Percentiles rank a stretch among this genome's conserved stretches.
These are phyloP conservation scores for Globisporangium ultimum DNA, from an alignment of 352 stramenopile genomes.

Conservation along the genomic window DNA sequence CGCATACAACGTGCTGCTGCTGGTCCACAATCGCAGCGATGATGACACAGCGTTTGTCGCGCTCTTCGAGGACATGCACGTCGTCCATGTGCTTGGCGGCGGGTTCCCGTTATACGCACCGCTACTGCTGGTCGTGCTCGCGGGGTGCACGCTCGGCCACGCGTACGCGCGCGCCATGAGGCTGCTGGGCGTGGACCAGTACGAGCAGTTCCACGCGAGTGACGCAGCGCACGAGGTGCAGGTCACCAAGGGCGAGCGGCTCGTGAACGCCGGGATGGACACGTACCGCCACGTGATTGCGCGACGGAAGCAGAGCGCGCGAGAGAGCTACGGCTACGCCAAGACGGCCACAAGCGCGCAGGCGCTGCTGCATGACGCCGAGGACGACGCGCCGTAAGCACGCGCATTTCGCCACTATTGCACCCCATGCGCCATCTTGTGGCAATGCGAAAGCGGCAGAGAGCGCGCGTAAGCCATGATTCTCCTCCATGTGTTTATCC, in stretches of 20 bases:
- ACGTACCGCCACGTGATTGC: constrained; percentile 30
- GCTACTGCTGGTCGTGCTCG: constrained; percentile 49
- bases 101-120: constrained; percentile 59
- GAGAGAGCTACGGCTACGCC: constrained; percentile 28
- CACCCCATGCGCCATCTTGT: too few relatives aligned
- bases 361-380: constrained; percentile 8
- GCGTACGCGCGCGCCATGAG: constrained; percentile 54
- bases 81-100: constrained; percentile 43
- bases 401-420: too few relatives aligned
- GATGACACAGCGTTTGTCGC: constrained; percentile 48
- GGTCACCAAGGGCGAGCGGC: constrained; percentile 41
- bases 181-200: constrained; percentile 58
- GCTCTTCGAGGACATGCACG: constrained; percentile 48
- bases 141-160: constrained; percentile 41
- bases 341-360: constrained; percentile 3
- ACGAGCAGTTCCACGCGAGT: constrained; percentile 50
- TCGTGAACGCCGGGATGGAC: constrained; percentile 53
- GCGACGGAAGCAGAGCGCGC: constrained; percentile 23
- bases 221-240: constrained; percentile 31
- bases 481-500: too few relatives aligned
- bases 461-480: too few relatives aligned
- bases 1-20: constrained; percentile 61
- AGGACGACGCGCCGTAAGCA: background rate
- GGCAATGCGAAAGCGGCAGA: too few relatives aligned
- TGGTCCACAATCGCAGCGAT: constrained; percentile 40